phyloP scores from a whole-genome alignment of 768 basidiomycete species.

The Asterophora parasitica region DNA sequence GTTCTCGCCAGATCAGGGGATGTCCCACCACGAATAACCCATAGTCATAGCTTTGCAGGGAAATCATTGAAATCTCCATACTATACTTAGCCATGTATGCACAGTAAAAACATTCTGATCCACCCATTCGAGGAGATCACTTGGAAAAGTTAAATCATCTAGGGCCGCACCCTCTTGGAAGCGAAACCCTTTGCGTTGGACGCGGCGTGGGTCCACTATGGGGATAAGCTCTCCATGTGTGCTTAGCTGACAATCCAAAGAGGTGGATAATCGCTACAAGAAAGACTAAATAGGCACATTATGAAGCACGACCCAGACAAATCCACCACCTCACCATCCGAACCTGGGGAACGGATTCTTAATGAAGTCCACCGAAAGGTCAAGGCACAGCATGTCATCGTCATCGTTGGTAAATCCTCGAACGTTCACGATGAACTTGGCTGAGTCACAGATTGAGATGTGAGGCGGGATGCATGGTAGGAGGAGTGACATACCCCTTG shows the following conservation, averaged over 20 bases:
- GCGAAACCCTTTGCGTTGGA: no score
- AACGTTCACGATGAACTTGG: constrained; percentile 77
- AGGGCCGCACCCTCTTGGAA: no score
- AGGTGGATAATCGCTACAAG: neutral
- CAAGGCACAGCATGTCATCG: constrained; percentile 72
- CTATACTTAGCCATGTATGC: no score
- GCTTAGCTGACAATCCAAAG: no score
- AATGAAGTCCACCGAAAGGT: constrained; percentile 78
- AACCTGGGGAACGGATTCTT: constrained; percentile 32
- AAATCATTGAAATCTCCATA: neutral
- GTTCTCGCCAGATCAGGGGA: constrained; percentile 25
- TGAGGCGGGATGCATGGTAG: neutral
- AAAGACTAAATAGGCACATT: neutral
- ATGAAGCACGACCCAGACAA: neutral
- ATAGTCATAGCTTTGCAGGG: constrained; percentile 3
- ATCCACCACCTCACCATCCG: constrained; percentile 29
- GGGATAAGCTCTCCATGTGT: no score
- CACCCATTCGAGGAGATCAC: no score
- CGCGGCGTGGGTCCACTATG: no score
- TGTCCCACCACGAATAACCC: no score
- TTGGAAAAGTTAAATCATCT: no score
- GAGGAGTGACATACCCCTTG: constrained; percentile 47
- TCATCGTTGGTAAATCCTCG: constrained; percentile 68
- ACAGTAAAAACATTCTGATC: no score
- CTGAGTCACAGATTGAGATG: constrained; percentile 34